phyloP scores from a whole-genome alignment of 2,329 filamentous ascomycete species.

The Aureobasidium sp. region DNA sequence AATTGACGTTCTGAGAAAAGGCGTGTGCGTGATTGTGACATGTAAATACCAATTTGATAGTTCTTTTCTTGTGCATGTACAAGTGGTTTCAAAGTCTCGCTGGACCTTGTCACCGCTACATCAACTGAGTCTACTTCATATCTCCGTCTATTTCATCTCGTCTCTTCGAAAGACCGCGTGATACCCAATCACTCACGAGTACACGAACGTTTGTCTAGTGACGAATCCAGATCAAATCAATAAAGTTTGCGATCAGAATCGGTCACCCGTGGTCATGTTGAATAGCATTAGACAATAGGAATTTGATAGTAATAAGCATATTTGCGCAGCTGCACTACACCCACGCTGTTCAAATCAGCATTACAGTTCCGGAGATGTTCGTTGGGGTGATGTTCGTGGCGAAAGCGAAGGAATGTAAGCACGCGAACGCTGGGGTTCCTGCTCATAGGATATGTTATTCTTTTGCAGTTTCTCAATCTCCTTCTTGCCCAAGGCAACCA shows the following conservation, averaged over 20 bases:
- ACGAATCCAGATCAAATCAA: no score
- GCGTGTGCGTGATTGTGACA: not conserved
- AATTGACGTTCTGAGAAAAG: not conserved
- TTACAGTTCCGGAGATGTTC: not conserved
- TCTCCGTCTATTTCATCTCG: no score
- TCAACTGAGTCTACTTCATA: no score
- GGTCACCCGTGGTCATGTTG: no score
- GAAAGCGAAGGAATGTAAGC: not conserved
- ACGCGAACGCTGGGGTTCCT: not conserved
- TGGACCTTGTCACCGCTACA: not conserved
- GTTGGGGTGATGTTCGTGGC: not conserved
- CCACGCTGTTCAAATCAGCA: not conserved
- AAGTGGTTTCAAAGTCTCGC: not conserved
- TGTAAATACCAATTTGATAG: not conserved
- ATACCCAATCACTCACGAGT: no score
- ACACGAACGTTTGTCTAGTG: no score
- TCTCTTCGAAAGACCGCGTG: no score
- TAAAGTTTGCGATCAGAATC: no score
- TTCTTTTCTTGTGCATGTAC: not conserved
- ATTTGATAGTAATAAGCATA: not conserved
- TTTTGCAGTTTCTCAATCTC: conserved; percentile 25
- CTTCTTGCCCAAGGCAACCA: conserved; percentile 34
- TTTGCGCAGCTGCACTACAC: not conserved
- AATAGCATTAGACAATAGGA: not conserved
- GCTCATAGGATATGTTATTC: conserved; percentile 14